phyloP scores from a whole-genome alignment of 768 basidiomycete genomes.

The Crassisporium funariophilum region DNA sequence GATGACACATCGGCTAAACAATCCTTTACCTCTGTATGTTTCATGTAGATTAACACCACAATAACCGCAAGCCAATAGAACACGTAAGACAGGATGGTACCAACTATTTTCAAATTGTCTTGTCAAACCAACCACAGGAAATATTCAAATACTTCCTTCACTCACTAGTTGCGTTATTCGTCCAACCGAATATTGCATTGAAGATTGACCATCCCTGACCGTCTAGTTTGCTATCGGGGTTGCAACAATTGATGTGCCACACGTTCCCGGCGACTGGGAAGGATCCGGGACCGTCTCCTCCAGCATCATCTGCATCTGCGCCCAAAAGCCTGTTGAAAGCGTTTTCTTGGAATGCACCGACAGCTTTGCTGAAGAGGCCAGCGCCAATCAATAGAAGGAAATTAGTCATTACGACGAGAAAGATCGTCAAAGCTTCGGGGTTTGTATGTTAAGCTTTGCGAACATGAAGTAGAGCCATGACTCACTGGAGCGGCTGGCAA shows the following conservation, averaged over 20 bases:
- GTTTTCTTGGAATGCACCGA: slow-evolving; percentile 73
- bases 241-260: slow-evolving; percentile 87
- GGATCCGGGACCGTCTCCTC: slow-evolving; percentile 80
- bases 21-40: slow-evolving; percentile 54
- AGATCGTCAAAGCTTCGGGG: slow-evolving; percentile 68
- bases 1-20: too few species aligned
- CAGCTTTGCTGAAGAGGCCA: slow-evolving; percentile 83
- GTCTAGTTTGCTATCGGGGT: slow-evolving; percentile 54
- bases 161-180: slow-evolving; percentile 75
- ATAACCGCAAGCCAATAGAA: slow-evolving; percentile 93
- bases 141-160: slow-evolving; percentile 4
- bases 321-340: slow-evolving; percentile 72
- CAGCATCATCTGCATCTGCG: slow-evolving; percentile 64
- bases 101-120: slow-evolving; percentile 50
- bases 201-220: slow-evolving; percentile 79
- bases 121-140: too few species aligned
- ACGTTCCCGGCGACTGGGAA: slow-evolving; percentile 82
- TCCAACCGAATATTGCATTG: slow-evolving; percentile 85
- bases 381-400: slow-evolving; percentile 92
- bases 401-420: slow-evolving; percentile 92
- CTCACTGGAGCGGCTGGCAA: slow-evolving; percentile 73
- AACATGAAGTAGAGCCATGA: too few species aligned
- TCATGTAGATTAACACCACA: slow-evolving; percentile 62
- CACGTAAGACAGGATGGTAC: slow-evolving; percentile 83
- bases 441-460: neutral